phyloP scores from a whole-genome alignment of 2,329 filamentous ascomycete genomes.

The Colletotrichum sp. region DNA sequence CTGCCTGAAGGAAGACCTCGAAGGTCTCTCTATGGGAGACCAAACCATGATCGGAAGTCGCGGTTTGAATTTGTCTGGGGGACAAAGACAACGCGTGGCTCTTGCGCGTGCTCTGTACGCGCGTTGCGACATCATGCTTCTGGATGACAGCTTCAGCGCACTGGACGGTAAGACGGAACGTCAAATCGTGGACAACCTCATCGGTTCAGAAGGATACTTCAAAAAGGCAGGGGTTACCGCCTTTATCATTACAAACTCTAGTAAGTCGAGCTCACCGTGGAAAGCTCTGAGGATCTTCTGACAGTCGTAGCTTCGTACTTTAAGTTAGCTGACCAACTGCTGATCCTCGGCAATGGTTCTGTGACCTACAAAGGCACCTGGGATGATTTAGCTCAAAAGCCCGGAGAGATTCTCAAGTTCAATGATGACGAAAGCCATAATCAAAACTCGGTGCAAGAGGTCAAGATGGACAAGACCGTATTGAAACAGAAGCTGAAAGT shows the following conservation, averaged over 20 bases:
- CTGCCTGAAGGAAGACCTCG: conserved; percentile 21
- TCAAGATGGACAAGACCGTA: not conserved
- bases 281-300: not conserved
- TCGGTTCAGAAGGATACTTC: conserved; percentile 22
- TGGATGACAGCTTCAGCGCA: conserved; percentile 20
- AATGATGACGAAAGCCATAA: not conserved
- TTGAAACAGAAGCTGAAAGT: not conserved
- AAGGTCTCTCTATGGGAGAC: conserved; percentile 21
- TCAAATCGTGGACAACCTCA: conserved; percentile 15
- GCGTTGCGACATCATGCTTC: not conserved
- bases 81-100: conserved; percentile 29
- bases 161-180: conserved; percentile 18
- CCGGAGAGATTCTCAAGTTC: not conserved
- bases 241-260: not conserved
- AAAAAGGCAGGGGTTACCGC: conserved; percentile 22
- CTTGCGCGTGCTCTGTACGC: conserved; percentile 10
- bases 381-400: not conserved
- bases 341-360: not conserved
- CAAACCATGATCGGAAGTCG: conserved; percentile 20
- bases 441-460: not conserved
- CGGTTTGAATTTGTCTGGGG: conserved; percentile 23
- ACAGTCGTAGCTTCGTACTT: not conserved
- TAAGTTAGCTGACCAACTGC: not conserved
- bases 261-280: not conserved
- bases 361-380: not conserved